phyloP scores from a whole-genome alignment of 495 filamentous ascomycete genomes.

The Cairneyella variabilis region DNA sequence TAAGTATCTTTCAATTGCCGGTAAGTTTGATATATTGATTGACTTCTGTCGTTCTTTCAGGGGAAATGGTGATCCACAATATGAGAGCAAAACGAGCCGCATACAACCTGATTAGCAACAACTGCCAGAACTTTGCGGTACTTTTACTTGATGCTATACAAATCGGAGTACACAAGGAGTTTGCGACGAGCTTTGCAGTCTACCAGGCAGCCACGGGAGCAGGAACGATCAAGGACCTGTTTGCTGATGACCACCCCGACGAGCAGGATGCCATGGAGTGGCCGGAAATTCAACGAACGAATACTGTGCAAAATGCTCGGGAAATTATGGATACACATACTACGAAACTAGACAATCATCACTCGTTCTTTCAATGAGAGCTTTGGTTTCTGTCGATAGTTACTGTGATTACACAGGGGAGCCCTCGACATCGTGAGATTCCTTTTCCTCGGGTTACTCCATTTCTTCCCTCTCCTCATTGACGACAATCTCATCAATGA shows the following conservation, averaged over 20 bases:
- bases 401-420: too few species aligned
- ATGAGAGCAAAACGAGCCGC: conserved; percentile 35
- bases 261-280: conserved; percentile 21
- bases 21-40: conserved; percentile 1
- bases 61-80: conserved; percentile 39
- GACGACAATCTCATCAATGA: too few species aligned
- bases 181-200: conserved; percentile 39
- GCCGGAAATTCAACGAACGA: conserved; percentile 10
- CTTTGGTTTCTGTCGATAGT: too few species aligned
- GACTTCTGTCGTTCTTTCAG: conserved; percentile 17
- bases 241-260: conserved; percentile 28
- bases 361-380: conserved; percentile 4
- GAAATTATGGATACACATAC: conserved; percentile 39
- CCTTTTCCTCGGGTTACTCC: too few species aligned
- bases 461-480: too few species aligned
- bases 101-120: conserved; percentile 46
- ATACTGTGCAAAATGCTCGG: conserved; percentile 32
- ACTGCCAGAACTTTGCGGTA: conserved; percentile 46
- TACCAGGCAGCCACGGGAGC: conserved; percentile 36
- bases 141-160: conserved; percentile 39
- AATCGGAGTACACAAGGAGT: conserved; percentile 33
- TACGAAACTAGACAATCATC: conserved; percentile 36
- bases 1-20: conserved; percentile 19
- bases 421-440: too few species aligned
- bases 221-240: conserved; percentile 36